These are phyloP conservation scores for Colletotrichum liriopes DNA, from an alignment of 2,329 filamentous ascomycete species.

Conservation along the genomic window DNA sequence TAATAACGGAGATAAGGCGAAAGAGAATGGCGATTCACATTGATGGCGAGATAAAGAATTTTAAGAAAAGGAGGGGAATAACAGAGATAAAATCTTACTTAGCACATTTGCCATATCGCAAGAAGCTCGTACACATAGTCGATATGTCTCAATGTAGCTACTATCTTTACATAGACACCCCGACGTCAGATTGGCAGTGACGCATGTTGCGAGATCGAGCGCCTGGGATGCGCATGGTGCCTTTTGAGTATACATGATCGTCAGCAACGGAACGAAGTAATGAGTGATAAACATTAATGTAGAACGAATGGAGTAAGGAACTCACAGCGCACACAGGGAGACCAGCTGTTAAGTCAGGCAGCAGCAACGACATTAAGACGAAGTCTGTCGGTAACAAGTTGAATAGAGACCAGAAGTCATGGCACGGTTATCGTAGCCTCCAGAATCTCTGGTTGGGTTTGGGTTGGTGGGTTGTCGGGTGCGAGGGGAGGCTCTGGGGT, in stretches of 20 bases:
- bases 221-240: background rate
- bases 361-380: background rate
- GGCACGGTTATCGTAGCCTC: too few relatives aligned
- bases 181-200: background rate
- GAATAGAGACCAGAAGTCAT: background rate
- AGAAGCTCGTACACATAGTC: background rate
- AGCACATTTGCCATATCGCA: background rate
- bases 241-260: background rate
- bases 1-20: rapidly evolving
- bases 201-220: background rate
- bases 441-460: background rate
- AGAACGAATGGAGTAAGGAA: too few relatives aligned
- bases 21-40: background rate
- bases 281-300: too few relatives aligned
- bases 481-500: background rate
- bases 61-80: too few relatives aligned
- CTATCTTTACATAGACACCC: background rate
- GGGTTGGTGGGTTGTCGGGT: background rate
- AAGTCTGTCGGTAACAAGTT: background rate
- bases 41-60: background rate
- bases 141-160: background rate
- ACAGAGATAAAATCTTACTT: background rate
- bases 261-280: background rate
- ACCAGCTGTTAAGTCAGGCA: background rate
- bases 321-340: background rate